Evolutionary conservation across 2,329 filamentous ascomycete genomes (phyloP).

Genomic region (Leptographium radiaticola): DNA sequence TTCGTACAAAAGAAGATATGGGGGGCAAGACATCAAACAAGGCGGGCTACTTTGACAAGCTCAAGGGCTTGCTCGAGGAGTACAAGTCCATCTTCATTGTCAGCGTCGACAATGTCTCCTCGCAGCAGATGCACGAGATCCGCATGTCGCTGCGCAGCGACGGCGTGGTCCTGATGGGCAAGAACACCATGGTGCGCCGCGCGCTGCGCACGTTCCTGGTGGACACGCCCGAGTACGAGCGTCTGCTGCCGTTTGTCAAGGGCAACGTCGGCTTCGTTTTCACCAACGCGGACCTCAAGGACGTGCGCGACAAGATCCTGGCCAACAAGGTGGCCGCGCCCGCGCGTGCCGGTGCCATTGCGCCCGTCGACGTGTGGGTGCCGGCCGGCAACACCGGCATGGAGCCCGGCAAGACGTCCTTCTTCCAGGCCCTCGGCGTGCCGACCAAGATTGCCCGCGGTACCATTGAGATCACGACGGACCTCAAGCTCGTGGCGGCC

Average conservation of each 20-base stretch:
- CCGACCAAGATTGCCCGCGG: constrained; percentile 99
- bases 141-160: constrained; percentile 78
- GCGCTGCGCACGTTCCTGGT: constrained; percentile 86
- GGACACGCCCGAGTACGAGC: constrained; percentile 95
- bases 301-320: constrained; percentile 84
- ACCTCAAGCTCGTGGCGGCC: constrained; percentile 95
- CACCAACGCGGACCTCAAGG: constrained; percentile 94
- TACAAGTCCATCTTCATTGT: constrained; percentile 98
- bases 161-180: constrained; percentile 97
- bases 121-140: constrained; percentile 99
- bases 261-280: constrained; percentile 99
- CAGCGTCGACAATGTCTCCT: constrained; percentile 97
- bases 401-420: constrained; percentile 99
- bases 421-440: constrained; percentile 99
- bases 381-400: constrained; percentile 99
- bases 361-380: constrained; percentile 84
- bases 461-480: constrained; percentile 99
- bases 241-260: constrained; percentile 88
- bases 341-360: constrained; percentile 93
- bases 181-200: constrained; percentile 99
- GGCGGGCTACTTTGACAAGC: constrained; percentile 98
- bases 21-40: constrained; percentile 90
- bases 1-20: constrained; percentile 94
- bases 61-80: constrained; percentile 91
- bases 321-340: constrained; percentile 95